Conservation (phyloP, 257 asterid genomes). For the Mitragyna speciosa region DNA sequence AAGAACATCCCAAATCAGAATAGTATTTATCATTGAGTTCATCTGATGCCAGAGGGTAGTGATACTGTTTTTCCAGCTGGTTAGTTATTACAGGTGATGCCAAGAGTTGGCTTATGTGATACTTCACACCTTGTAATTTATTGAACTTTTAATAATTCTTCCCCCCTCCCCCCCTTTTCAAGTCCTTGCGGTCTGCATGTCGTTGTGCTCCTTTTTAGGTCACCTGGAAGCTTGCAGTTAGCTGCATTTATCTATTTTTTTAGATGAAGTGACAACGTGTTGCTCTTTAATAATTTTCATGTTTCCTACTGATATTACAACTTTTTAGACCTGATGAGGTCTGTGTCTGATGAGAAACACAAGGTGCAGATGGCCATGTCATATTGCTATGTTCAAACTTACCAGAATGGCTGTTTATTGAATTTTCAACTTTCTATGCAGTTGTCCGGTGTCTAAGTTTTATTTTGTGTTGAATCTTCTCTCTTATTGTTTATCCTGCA, state of each 20-base stretch:
- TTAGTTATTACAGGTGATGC: not conserved
- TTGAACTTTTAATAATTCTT: not conserved
- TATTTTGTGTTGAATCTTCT: not conserved
- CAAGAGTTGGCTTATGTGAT: not conserved
- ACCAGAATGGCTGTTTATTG: no score
- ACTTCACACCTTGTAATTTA: not conserved
- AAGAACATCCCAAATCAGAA: not conserved
- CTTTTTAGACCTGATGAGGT: not conserved
- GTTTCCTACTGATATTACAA: not conserved
- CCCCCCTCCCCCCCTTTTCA: not conserved
- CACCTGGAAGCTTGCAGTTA: not conserved
- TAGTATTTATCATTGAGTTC: not conserved
- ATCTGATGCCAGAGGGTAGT: not conserved
- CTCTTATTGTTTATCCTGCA: conserved; percentile 9
- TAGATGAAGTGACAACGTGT: not conserved
- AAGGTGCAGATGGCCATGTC: not conserved
- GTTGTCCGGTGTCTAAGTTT: not conserved
- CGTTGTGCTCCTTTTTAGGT: not conserved
- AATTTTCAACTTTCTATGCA: not conserved
- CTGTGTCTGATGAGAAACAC: not conserved
- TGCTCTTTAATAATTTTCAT: not conserved
- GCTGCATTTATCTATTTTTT: not conserved
- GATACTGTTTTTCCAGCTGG: not conserved
- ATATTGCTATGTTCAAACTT: not conserved
- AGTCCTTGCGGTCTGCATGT: not conserved